These are phyloP conservation scores for Torulaspora franciscae DNA, from an alignment of 805 yeast species.

Conservation along the genomic window DNA sequence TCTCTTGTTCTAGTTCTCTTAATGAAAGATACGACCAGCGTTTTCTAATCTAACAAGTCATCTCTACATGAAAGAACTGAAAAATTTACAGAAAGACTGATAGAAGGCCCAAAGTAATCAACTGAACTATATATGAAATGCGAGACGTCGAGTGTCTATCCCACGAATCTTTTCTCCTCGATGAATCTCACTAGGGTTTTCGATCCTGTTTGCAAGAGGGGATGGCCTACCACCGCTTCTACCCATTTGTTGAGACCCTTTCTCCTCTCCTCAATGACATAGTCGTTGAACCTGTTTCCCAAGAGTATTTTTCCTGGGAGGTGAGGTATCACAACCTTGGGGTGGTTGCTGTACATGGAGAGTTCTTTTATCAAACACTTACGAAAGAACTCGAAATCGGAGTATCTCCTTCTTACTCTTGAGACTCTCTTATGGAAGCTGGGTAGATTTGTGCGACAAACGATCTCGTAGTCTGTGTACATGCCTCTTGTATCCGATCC, in stretches of 20 bases:
- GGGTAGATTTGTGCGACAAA: constrained; percentile 88
- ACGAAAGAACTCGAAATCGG: constrained; percentile 81
- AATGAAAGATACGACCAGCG: neutral
- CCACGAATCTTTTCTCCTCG: constrained; percentile 59
- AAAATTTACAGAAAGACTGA: neutral
- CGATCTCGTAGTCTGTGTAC: constrained; percentile 89
- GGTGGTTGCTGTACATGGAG: constrained; percentile 36
- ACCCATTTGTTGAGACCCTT: constrained; percentile 80
- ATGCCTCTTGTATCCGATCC: constrained; percentile 43
- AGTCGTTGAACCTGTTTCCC: constrained; percentile 69
- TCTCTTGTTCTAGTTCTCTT: neutral
- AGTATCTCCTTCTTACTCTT: constrained; percentile 76
- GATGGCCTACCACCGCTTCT: constrained; percentile 82
- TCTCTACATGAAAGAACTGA: neutral
- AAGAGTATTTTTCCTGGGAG: constrained; percentile 84
- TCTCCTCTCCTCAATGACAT: constrained; percentile 77
- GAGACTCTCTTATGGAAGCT: constrained; percentile 63
- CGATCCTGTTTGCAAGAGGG: constrained; percentile 83
- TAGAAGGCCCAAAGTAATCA: neutral
- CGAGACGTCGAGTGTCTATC: constrained; percentile 14
- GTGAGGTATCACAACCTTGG: constrained; percentile 73
- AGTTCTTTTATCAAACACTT: constrained; percentile 70
- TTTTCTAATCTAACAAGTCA: neutral
- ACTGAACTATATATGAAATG: neutral
- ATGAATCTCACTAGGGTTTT: constrained; percentile 74